These are phyloP conservation scores for Puccinia brachypodii DNA, from an alignment of 1,284 basidiomycete species.

Conservation along the genomic window DNA sequence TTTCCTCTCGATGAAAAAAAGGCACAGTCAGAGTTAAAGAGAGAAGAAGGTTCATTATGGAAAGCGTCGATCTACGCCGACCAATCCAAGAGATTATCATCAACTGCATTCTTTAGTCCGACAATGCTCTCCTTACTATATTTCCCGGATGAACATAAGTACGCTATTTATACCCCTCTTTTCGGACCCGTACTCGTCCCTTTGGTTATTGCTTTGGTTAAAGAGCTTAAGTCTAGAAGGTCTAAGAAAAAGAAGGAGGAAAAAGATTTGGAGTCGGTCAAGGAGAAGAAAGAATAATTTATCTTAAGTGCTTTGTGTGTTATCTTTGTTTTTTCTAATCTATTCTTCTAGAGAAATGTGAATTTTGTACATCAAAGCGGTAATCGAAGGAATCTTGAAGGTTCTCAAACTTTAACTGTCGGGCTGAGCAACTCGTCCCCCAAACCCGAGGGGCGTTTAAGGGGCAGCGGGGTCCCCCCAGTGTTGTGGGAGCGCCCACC, in stretches of 20 bases:
- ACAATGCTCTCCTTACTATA: slow-evolving; percentile 93
- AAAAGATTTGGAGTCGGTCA: too few relatives aligned
- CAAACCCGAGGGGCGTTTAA: too few relatives aligned
- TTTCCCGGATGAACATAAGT: slow-evolving; percentile 64
- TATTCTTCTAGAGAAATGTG: too few relatives aligned
- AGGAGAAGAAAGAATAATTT: slow-evolving; percentile 2
- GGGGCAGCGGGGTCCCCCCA: too few relatives aligned
- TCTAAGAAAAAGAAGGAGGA: too few relatives aligned
- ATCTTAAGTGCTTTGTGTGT: too few relatives aligned
- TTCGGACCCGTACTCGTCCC: slow-evolving; percentile 66
- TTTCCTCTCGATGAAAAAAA: neutral
- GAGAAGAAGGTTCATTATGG: slow-evolving; percentile 60
- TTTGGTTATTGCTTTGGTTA: slow-evolving; percentile 70
- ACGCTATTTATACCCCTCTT: slow-evolving; percentile 57
- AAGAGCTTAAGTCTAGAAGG: slow-evolving; percentile 62
- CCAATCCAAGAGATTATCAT: slow-evolving; percentile 70
- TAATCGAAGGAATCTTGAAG: too few relatives aligned
- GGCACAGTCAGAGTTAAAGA: slow-evolving; percentile 47
- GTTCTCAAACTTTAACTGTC: too few relatives aligned
- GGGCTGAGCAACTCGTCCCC: too few relatives aligned
- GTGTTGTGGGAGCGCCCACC: too few relatives aligned
- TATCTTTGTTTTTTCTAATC: too few relatives aligned
- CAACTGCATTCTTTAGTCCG: slow-evolving; percentile 92
- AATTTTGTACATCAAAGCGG: too few relatives aligned
- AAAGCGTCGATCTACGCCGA: slow-evolving; percentile 65